These are phyloP conservation scores for Alternaria arborescens DNA, from an alignment of 2,329 filamentous ascomycete species.

Conservation along the genomic window DNA sequence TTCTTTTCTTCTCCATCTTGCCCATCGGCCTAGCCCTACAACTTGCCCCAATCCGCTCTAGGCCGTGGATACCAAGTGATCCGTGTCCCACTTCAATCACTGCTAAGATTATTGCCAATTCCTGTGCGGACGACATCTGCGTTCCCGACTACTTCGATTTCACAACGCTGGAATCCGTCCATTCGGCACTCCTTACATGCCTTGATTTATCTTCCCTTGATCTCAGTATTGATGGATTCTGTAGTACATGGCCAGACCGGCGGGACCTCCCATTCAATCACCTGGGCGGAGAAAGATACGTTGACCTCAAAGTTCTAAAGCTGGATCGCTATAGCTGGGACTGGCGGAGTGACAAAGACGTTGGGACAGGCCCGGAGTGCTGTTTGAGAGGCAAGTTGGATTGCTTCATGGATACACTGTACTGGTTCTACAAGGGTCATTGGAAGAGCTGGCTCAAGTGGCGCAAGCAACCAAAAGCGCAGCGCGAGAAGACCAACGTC, in stretches of 20 bases:
- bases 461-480: background rate
- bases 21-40: background rate
- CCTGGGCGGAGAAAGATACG: constrained; percentile 18
- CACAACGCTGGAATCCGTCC: constrained; percentile 13
- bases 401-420: background rate
- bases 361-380: background rate
- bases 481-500: constrained; percentile 16
- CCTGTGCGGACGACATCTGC: background rate
- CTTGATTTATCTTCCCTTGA: constrained; percentile 25
- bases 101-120: constrained; percentile 1
- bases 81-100: constrained; percentile 12
- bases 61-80: constrained; percentile 10
- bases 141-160: background rate
- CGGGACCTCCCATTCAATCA: constrained; percentile 22
- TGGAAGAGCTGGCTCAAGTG: constrained; percentile 8
- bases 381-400: background rate
- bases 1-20: background rate
- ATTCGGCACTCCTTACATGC: constrained; percentile 16
- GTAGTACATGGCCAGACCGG: constrained; percentile 8
- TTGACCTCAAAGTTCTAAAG: constrained; percentile 14
- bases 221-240: constrained; percentile 15
- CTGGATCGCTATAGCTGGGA: constrained; percentile 21
- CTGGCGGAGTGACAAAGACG: background rate
- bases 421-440: background rate
- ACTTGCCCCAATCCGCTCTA: background rate